A percentile compares a stretch with the other conserved stretches of the same genome.
These are phyloP conservation scores for Backusella sp. DNA, from an alignment of 192 early-diverging fungal genomes.

Conservation along the genomic window DNA sequence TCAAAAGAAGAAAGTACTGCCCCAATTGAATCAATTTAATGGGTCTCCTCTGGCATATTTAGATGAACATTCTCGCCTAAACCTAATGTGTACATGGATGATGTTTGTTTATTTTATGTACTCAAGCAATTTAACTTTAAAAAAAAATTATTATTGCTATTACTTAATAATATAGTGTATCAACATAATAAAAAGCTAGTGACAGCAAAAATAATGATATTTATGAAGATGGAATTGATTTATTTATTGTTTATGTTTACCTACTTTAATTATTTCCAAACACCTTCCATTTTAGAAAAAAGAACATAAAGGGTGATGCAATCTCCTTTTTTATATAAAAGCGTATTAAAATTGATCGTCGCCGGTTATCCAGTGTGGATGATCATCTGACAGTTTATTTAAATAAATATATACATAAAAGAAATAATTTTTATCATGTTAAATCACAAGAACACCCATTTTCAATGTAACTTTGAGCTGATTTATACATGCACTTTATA, in stretches of 20 bases:
- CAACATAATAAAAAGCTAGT: not conserved
- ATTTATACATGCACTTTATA: not conserved
- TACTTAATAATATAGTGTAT: too few relatives aligned
- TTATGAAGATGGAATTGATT: not conserved
- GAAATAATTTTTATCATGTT: not conserved
- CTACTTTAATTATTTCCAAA: not conserved
- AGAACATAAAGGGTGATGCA: not conserved
- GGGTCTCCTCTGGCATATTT: not conserved
- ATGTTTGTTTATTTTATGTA: not conserved
- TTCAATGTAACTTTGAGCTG: not conserved
- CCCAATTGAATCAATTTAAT: not conserved
- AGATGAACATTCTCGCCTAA: not conserved
- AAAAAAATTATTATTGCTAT: not conserved
- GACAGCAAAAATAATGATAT: not conserved
- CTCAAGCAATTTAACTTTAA: not conserved
- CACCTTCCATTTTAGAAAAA: not conserved
- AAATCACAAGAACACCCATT: not conserved
- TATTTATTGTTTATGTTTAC: not conserved
- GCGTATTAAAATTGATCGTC: not conserved
- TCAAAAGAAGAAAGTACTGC: not conserved
- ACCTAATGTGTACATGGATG: not conserved
- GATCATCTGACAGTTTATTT: not conserved
- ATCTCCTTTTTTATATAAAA: conserved; percentile 2
- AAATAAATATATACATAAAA: not conserved
- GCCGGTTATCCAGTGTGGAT: not conserved